Base-by-base conservation (phyloP, 2,329 filamentous ascomycete species). In the Ascochyta clinopodiicola region DNA sequence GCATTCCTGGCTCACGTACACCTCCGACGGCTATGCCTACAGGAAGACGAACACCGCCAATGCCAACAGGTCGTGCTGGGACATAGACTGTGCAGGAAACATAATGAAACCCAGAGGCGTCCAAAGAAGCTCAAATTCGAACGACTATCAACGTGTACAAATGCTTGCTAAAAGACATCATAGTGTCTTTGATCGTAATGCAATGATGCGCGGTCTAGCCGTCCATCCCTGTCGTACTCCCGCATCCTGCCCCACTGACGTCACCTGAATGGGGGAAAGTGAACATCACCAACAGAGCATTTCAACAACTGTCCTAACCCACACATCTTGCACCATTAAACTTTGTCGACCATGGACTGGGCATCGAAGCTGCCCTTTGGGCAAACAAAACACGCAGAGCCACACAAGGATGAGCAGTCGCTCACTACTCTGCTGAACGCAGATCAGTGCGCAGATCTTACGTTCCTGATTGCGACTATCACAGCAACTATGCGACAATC, bases 401-500 rank as follows among this genome's bases (percentile, higher is more conserved):
- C 67, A 9, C 62, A 70, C 40, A 64, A 69, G 43, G 59, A 73
- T 25, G 70, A 75, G 35, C 64, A 68, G 25, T 75, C 72, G 17
- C 75, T 82, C 46, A 79, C 77, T 1, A 80, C 80, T 6, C 73
- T 82, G 10, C 73, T 82, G 37, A 75, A 72, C 6, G 66, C 73
- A 34, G 77, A 80, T 38, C 77, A 81, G 63, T 78, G 80, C 35
- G 75, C 73, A 40, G 77, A 80, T 19, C 72, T 82, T 19, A 80
- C 79, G 2, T 74, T 81, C 27, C 67, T 82, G 15, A 76, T 82
- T 34, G 79, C 78, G 6, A 79, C 77, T n/a, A 77, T 77, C 35
- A 80, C 79, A 3, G 77, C 78, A 7, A 70, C 74, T 0, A 82
- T 82, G 79, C 75, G 78, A 21, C 75, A 79, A 48, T 73, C 68